Evolutionary conservation across 495 filamentous ascomycete species (phyloP).

Genomic region (Tuber brumale): DNA sequence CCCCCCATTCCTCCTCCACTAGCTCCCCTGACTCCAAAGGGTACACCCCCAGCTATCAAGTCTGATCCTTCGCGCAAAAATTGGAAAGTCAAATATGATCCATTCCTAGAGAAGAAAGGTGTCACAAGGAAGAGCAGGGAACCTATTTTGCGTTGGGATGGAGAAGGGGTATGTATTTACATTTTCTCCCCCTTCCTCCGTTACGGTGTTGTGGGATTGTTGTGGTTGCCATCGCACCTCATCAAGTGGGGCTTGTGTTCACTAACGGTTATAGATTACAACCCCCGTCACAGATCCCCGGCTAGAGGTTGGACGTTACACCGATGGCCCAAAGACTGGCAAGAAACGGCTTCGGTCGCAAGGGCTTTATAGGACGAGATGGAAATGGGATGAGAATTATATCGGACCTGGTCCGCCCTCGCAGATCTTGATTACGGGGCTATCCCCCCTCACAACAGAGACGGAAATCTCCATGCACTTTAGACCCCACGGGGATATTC

Average conservation of each 20-base stretch:
- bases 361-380: slow-evolving; percentile 69
- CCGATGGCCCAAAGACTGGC: slow-evolving; percentile 52
- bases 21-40: slow-evolving; percentile 39
- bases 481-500: slow-evolving; percentile 78
- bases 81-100: slow-evolving; percentile 40
- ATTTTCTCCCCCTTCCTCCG: slow-evolving; percentile 19
- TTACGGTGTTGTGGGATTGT: slow-evolving; percentile 19
- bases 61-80: slow-evolving; percentile 33
- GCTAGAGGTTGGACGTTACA: slow-evolving; percentile 56
- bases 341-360: slow-evolving; percentile 61
- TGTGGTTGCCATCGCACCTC: slow-evolving; percentile 3
- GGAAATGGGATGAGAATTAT: slow-evolving; percentile 73
- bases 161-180: slow-evolving; percentile 41
- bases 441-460: slow-evolving; percentile 78
- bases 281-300: slow-evolving; percentile 42
- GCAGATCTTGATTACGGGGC: slow-evolving; percentile 85
- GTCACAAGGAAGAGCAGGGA: slow-evolving; percentile 46
- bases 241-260: neutral
- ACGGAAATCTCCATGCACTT: slow-evolving; percentile 74
- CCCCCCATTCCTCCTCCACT: slow-evolving; percentile 30
- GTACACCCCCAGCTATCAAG: slow-evolving; percentile 38
- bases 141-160: slow-evolving; percentile 37
- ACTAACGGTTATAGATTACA: slow-evolving; percentile 29
- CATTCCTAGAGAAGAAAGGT: slow-evolving; percentile 44
- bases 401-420: slow-evolving; percentile 81